Evolutionary conservation across 441 rosid genomes (phyloP).

Genomic region (Eruca vesicaria): DNA sequence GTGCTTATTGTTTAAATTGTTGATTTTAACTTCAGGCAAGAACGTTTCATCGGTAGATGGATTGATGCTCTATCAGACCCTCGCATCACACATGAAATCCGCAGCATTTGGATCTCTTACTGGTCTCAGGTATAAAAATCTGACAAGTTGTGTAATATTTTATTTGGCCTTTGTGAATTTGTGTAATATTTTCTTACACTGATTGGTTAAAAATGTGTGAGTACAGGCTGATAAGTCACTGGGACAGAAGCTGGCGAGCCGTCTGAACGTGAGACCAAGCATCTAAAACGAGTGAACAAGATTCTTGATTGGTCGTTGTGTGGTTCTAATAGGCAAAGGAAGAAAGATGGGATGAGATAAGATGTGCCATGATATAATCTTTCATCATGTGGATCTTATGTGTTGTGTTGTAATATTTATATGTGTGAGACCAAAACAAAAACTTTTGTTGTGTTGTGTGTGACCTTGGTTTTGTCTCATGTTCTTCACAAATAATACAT

Average conservation of each 20-base stretch:
- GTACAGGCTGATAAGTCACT: slow-evolving; percentile 74
- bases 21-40: slow-evolving; percentile 58
- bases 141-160: neutral
- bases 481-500: slow-evolving; percentile 24
- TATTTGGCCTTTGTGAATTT: neutral
- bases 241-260: slow-evolving; percentile 83
- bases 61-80: slow-evolving; percentile 72
- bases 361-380: slow-evolving; percentile 15
- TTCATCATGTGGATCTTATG: slow-evolving; percentile 28
- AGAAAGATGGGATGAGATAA: slow-evolving; percentile 14
- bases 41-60: slow-evolving; percentile 79
- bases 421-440: slow-evolving; percentile 16
- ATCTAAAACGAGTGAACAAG: slow-evolving; percentile 22
- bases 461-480: slow-evolving; percentile 27
- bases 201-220: neutral
- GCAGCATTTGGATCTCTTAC: slow-evolving; percentile 84
- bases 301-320: slow-evolving; percentile 31
- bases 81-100: slow-evolving; percentile 80
- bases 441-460: slow-evolving; percentile 3
- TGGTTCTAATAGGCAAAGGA: slow-evolving; percentile 21
- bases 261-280: slow-evolving; percentile 66
- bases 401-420: slow-evolving; percentile 28
- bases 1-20: slow-evolving; percentile 3
- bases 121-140: slow-evolving; percentile 70
- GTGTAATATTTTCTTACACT: neutral